Base-by-base conservation (phyloP, 805 yeast species). In the Yamadazyma nakazawae region DNA sequence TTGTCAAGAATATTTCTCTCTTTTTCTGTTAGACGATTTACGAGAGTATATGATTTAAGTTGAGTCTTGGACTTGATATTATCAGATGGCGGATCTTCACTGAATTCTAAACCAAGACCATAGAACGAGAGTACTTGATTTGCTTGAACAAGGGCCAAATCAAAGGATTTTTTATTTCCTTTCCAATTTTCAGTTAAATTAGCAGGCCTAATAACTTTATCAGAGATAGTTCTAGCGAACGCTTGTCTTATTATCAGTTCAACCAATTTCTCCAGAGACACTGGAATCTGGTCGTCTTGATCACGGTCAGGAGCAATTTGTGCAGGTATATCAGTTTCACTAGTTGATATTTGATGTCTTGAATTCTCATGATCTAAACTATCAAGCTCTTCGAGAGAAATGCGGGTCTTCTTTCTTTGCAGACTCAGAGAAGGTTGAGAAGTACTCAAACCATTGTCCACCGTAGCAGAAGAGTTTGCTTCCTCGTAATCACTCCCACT, bases 1-100 rank as follows among this genome's bases (percentile, higher is more conserved):
- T 61, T 57, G 14, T 62, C 55, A 18, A 70, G 59, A 0, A 66
- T 51, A 1, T 34, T 40, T 28, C 54, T 55, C 7, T 67, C 59
- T 12, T 50, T 48, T 2, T 43, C 25, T 2, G 51, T 48, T 35
- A 70, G 55, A 35, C 50, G 38, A 36, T 53, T 59, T 9, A 63
- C 56, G 16, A 70, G 41, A 16, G 46, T 46, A 18, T 45, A 43
- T 12, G 36, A 16, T 13, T n/a, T 28, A 19, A 18, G 28, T 17
- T 25, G 36, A 25, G 37, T 21, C 52, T 18, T 64, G 62, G 35
- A 37, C 34, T 13, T 28, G n/a, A 5, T 28, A 13, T 28, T 28
- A 49, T 49, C 42, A 7, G 41, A 36, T 19, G 2, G 17, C 6
- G 41, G 21, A 7, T 35, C 39, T 12, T 42, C 38, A 28, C 28